phyloP scores from a whole-genome alignment of 78 protist genomes.

The Chrysochromulina parva region DNA sequence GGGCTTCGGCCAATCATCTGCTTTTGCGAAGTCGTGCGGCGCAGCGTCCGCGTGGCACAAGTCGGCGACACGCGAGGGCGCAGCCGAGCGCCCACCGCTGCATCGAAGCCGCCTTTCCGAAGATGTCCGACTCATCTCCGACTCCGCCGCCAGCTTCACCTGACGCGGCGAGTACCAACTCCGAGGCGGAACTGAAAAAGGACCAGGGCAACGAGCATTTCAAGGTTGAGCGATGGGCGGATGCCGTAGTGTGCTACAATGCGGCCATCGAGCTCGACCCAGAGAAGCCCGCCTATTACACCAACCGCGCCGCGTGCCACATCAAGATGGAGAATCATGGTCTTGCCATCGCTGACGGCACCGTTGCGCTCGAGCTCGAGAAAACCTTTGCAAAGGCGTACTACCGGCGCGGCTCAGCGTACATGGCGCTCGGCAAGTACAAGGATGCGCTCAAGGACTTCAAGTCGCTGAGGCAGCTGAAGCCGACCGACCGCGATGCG shows the following conservation, averaged over 20 bases:
- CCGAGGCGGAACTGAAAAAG: no score
- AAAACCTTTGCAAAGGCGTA: neutral
- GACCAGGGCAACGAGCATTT: no score
- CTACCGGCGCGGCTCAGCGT: constrained; percentile 81
- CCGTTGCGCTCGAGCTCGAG: neutral
- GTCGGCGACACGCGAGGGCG: no score
- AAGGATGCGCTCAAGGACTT: constrained; percentile 78
- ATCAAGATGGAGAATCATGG: constrained; percentile 10
- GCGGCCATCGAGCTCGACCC: neutral
- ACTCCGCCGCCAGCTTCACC: no score
- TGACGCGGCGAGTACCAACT: no score
- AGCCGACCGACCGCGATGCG: neutral
- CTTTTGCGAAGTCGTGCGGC: no score
- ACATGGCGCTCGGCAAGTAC: constrained; percentile 76
- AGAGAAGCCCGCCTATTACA: neutral
- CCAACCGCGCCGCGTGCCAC: constrained; percentile 2
- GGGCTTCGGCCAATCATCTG: no score
- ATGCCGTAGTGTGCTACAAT: neutral
- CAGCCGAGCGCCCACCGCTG: no score
- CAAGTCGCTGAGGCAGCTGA: constrained; percentile 18
- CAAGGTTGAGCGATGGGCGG: neutral
- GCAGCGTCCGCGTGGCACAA: no score
- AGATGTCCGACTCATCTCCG: no score
- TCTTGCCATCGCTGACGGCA: constrained; percentile 1
- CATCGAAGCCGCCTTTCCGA: no score